These are phyloP conservation scores for Grosmannia clavigera DNA, from an alignment of 2,329 filamentous ascomycete species.

Conservation along the genomic window DNA sequence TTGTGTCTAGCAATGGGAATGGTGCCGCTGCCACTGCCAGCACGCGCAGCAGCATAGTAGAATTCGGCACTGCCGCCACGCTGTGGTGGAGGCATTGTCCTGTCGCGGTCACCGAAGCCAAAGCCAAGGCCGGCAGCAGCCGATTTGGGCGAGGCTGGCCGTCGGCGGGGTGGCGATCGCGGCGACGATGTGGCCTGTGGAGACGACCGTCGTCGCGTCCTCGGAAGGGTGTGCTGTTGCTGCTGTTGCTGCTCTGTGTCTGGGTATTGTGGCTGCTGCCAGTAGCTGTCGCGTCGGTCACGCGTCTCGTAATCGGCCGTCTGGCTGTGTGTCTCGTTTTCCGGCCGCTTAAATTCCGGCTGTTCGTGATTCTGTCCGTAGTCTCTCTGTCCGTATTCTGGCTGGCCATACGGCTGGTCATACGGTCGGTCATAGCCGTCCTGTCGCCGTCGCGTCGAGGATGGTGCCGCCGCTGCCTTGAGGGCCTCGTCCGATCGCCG, in stretches of 20 bases:
- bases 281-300: not conserved
- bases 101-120: not conserved
- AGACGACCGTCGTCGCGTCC: not conserved
- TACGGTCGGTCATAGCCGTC: not conserved
- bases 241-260: not conserved
- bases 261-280: not conserved
- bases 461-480: slow-evolving; percentile 24
- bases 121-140: not conserved
- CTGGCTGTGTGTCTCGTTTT: not conserved
- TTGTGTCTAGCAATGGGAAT: not conserved
- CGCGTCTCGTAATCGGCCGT: not conserved
- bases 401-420: not conserved
- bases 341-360: not conserved
- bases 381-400: not conserved
- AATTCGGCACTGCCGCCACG: not conserved
- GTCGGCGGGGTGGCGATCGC: not conserved
- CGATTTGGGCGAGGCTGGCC: not conserved
- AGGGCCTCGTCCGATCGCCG: slow-evolving; percentile 26
- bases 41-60: not conserved
- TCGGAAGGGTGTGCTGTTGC: not conserved
- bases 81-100: not conserved
- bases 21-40: not conserved
- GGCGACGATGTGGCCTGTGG: not conserved
- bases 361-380: not conserved
- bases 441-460: slow-evolving; percentile 7